Conservation (phyloP, 2,329 filamentous ascomycete genomes). For the Arthrobotrys conoides region DNA sequence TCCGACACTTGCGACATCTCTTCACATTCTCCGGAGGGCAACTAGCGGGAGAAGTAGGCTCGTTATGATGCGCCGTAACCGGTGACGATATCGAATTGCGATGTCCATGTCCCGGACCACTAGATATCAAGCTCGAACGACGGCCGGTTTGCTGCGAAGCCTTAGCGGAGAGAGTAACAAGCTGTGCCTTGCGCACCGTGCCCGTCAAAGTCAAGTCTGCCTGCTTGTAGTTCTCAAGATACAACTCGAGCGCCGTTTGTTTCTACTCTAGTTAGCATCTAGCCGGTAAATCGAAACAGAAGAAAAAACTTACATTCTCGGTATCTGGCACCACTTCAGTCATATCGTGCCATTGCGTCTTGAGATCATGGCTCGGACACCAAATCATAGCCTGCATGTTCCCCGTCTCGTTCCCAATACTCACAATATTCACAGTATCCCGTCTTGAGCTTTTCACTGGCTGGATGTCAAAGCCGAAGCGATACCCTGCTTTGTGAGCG, state of each 20-base stretch:
- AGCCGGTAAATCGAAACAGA: background rate
- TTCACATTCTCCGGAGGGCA: constrained; percentile 65
- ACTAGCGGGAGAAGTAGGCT: constrained; percentile 52
- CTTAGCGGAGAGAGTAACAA: constrained; percentile 77
- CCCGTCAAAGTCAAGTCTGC: constrained; percentile 91
- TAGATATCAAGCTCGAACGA: constrained; percentile 63
- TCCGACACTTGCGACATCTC: constrained; percentile 64
- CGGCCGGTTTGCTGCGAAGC: constrained; percentile 67
- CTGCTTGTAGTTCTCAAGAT: constrained; percentile 91
- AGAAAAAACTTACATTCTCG: constrained; percentile 67
- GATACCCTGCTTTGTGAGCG: constrained; percentile 84
- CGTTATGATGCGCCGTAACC: constrained; percentile 40
- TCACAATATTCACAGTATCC: constrained; percentile 84
- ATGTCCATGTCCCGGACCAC: constrained; percentile 64
- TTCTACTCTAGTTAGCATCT: constrained; percentile 36
- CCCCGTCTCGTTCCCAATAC: constrained; percentile 83
- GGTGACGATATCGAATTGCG: constrained; percentile 62
- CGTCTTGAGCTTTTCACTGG: constrained; percentile 90
- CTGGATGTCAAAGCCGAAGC: constrained; percentile 89
- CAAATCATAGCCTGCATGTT: constrained; percentile 87
- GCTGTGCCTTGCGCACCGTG: constrained; percentile 90
- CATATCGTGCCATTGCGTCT: constrained; percentile 82
- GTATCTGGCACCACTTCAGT: constrained; percentile 79
- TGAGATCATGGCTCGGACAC: constrained; percentile 89
- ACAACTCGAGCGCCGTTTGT: constrained; percentile 86